Evolutionary conservation across 768 basidiomycete genomes (phyloP).

Genomic region (Pleurotus ostreatus): DNA sequence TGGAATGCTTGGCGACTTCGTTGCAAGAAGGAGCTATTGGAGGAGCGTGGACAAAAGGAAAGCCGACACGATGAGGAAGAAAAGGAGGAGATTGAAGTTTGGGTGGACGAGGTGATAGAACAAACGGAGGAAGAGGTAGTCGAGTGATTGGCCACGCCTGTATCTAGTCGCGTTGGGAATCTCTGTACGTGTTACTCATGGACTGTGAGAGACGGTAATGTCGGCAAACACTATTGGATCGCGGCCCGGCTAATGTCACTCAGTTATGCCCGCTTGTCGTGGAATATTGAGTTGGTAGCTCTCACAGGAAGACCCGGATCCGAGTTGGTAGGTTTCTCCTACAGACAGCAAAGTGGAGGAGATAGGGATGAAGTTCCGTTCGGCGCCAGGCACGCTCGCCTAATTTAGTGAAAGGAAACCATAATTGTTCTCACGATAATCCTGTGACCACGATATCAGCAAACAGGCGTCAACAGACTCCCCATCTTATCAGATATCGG

Average conservation of each 20-base stretch:
- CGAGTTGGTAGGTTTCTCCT: background rate
- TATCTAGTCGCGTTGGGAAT: background rate
- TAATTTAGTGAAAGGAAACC: background rate
- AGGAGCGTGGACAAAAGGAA: constrained; percentile 42
- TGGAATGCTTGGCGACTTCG: constrained; percentile 96
- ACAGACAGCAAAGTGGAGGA: background rate
- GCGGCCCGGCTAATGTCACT: background rate
- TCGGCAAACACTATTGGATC: background rate
- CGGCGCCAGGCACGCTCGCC: background rate
- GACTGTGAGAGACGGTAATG: constrained; percentile 1
- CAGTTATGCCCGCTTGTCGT: background rate
- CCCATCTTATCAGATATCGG: constrained; percentile 10
- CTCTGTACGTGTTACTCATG: background rate
- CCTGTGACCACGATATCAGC: background rate
- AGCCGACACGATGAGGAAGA: constrained; percentile 37
- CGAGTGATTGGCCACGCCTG: constrained; percentile 24
- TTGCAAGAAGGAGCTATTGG: constrained; percentile 58
- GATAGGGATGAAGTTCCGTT: background rate
- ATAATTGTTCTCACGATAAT: background rate
- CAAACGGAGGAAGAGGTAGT: constrained; percentile 82
- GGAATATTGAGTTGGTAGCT: background rate
- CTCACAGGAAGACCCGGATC: background rate
- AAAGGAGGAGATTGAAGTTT: constrained; percentile 90
- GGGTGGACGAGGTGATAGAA: constrained; percentile 91
- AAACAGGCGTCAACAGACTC: background rate